A percentile compares a stretch with the other conserved stretches of the same genome.
Evolutionary conservation across 768 basidiomycete species (phyloP).

Genomic region (Calocybe cyanea): DNA sequence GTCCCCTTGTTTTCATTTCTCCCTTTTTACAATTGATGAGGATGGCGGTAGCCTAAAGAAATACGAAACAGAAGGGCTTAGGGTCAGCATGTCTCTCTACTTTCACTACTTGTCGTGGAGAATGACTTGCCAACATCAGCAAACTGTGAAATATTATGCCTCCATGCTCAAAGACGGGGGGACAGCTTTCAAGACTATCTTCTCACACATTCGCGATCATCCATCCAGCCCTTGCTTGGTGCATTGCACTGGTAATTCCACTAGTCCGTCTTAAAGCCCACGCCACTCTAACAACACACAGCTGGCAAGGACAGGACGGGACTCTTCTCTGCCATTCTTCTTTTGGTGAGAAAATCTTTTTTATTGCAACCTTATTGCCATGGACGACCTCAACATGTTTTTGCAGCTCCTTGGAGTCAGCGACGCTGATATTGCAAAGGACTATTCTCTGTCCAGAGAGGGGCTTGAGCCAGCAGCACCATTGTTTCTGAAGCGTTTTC

Average conservation of each 20-base stretch:
- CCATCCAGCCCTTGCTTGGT: conserved; percentile 36
- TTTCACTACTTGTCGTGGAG: neutral
- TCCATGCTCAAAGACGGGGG: conserved; percentile 29
- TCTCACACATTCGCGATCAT: conserved; percentile 33
- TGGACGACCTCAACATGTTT: neutral
- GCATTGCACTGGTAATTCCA: conserved; percentile 37
- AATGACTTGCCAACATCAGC: conserved; percentile 16
- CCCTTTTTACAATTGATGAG: too few species aligned
- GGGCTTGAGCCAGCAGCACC: conserved; percentile 32
- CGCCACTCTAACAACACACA: neutral
- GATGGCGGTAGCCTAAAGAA: conserved; percentile 24
- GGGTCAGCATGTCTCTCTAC: conserved; percentile 18
- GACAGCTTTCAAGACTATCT: conserved; percentile 28
- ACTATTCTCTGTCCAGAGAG: conserved; percentile 36
- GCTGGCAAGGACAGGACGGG: conserved; percentile 43
- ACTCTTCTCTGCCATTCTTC: conserved; percentile 30
- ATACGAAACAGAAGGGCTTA: conserved; percentile 22
- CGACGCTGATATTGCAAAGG: conserved; percentile 35
- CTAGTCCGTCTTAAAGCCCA: neutral
- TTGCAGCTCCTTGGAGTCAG: conserved; percentile 33
- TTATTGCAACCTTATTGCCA: neutral
- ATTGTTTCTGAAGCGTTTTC: conserved; percentile 27
- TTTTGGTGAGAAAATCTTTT: conserved; percentile 22
- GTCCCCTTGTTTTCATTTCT: neutral
- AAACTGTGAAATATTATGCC: conserved; percentile 26